phyloP scores from a whole-genome alignment of 116 monocot species.

The Phalaenopsis hybrid region DNA sequence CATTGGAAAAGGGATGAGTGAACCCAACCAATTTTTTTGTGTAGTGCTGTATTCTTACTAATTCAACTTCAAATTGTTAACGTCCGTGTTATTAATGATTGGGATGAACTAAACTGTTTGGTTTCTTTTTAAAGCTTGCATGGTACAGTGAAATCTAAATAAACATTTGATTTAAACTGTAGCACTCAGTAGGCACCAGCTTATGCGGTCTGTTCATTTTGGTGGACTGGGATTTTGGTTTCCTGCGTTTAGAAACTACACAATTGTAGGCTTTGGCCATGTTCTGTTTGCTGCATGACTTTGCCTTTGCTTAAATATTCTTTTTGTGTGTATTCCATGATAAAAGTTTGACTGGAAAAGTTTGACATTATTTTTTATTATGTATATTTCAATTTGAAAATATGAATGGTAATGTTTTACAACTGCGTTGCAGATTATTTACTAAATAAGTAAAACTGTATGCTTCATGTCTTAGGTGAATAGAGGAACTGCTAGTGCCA shows the following conservation, averaged over 20 bases:
- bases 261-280: not conserved
- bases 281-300: not conserved
- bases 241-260: not conserved
- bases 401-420: no score
- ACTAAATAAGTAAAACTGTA: not conserved
- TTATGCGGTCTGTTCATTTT: not conserved
- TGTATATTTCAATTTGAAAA: no score
- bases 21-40: no score
- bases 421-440: not conserved
- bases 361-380: not conserved
- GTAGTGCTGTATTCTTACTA: no score
- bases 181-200: not conserved
- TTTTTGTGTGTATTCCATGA: constrained; percentile 1
- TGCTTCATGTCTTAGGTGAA: constrained; percentile 59
- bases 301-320: not conserved
- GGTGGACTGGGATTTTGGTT: not conserved
- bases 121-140: no score
- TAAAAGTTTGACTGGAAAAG: constrained; percentile 1
- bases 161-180: not conserved
- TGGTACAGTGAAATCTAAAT: not conserved
- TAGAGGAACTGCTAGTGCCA: constrained; percentile 98
- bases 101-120: no score
- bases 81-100: no score
- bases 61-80: no score
- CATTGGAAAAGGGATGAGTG: no score